Evolutionary conservation across 805 yeast species (phyloP).

Genomic region (Barnettozyma wickerhamii): DNA sequence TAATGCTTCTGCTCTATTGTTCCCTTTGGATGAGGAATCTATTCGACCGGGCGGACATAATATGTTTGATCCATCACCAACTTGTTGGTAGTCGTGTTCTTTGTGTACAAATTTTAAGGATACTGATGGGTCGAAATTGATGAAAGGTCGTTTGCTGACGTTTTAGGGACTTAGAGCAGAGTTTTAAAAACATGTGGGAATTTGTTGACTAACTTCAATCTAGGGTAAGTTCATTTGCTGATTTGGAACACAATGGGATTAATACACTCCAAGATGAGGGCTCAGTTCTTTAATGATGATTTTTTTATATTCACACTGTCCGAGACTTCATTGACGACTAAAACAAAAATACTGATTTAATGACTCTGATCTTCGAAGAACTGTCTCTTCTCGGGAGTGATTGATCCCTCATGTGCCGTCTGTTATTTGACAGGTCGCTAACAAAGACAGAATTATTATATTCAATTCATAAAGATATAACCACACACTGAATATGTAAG

Average conservation of each 20-base stretch:
- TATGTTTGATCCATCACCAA: slow-evolving; percentile 28
- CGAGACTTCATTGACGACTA: slow-evolving; percentile 36
- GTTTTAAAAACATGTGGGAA: no score
- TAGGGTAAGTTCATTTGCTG: no score
- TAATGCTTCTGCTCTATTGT: no score
- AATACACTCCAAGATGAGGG: no score
- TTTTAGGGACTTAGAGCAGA: no score
- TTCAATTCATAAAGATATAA: no score
- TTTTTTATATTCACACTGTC: slow-evolving; percentile 53
- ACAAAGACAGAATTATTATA: no score
- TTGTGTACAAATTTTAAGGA: slow-evolving; percentile 46
- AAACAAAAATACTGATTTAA: slow-evolving; percentile 47
- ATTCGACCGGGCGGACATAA: slow-evolving; percentile 52
- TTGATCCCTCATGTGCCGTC: neutral
- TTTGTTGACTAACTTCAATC: neutral
- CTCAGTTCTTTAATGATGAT: slow-evolving; percentile 33
- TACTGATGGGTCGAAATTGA: slow-evolving; percentile 44
- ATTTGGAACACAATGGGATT: no score
- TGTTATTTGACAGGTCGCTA: no score
- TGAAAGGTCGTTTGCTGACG: slow-evolving; percentile 35
- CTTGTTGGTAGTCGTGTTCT: slow-evolving; percentile 41
- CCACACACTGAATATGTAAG: no score
- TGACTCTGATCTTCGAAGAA: slow-evolving; percentile 37
- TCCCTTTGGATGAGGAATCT: slow-evolving; percentile 18
- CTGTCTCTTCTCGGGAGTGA: neutral